These are phyloP conservation scores for Agaricus blazei DNA, from an alignment of 768 basidiomycete species.

Conservation along the genomic window DNA sequence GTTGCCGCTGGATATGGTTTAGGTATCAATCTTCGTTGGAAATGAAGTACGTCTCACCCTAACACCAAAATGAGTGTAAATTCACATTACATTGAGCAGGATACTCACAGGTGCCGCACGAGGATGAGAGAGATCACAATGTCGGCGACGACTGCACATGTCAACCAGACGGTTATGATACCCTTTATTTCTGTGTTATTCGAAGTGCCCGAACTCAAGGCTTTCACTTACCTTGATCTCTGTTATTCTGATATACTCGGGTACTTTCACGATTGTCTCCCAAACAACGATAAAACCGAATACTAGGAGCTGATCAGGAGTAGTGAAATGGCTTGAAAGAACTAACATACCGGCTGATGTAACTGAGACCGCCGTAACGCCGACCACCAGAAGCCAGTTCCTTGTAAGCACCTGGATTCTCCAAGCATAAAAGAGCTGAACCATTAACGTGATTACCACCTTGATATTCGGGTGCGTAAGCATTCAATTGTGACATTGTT, in stretches of 20 bases:
- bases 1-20: conserved; percentile 22
- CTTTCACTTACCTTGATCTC: neutral
- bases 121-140: conserved; percentile 36
- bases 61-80: neutral
- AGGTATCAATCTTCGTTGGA: neutral
- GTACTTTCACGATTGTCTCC: too few species aligned
- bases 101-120: conserved; percentile 36
- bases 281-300: conserved; percentile 21
- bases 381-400: conserved; percentile 13
- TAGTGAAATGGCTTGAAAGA: too few species aligned
- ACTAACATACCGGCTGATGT: conserved; percentile 15
- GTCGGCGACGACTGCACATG: conserved; percentile 33
- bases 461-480: conserved; percentile 10
- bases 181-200: neutral
- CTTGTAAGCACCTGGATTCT: conserved; percentile 24
- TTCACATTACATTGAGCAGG: neutral
- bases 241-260: too few species aligned
- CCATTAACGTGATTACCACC: conserved; percentile 39
- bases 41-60: conserved; percentile 4
- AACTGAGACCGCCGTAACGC: conserved; percentile 15
- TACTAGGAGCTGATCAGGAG: conserved; percentile 12
- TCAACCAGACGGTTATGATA: conserved; percentile 35
- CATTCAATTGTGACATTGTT: too few species aligned
- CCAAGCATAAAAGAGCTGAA: conserved; percentile 45
- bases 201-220: neutral